These are phyloP conservation scores for Sporodiniella umbellata DNA, from an alignment of 371 early-diverging fungal genomes.

Conservation along the genomic window DNA sequence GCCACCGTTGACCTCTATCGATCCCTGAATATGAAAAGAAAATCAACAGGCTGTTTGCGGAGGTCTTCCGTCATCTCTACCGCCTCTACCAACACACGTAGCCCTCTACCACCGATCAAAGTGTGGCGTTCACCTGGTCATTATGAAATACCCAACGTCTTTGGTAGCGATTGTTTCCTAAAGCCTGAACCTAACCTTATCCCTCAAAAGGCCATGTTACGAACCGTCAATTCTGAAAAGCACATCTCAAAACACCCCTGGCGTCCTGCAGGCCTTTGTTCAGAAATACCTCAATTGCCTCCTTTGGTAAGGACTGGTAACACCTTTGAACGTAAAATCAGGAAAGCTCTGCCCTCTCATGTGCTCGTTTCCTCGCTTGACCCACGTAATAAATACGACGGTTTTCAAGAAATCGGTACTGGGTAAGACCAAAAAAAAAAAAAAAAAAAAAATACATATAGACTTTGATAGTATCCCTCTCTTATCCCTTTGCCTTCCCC, in stretches of 20 bases:
- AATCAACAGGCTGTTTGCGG: conserved; percentile 44
- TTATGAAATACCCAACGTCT: conserved; percentile 46
- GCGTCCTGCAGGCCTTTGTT: conserved; percentile 34
- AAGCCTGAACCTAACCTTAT: conserved; percentile 32
- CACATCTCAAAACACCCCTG: conserved; percentile 47
- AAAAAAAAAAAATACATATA: no score
- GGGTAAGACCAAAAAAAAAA: conserved; percentile 24
- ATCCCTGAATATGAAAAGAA: conserved; percentile 33
- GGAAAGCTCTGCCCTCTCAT: conserved; percentile 40
- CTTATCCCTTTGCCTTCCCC: no score
- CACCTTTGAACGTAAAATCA: conserved; percentile 36
- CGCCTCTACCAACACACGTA: no score
- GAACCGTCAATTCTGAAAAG: conserved; percentile 30
- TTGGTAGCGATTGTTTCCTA: conserved; percentile 40
- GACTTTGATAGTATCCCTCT: neutral
- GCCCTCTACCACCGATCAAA: conserved; percentile 1
- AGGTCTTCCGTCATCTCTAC: conserved; percentile 25
- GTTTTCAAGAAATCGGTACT: conserved; percentile 50
- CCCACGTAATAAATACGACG: conserved; percentile 41
- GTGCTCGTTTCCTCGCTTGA: conserved; percentile 36
- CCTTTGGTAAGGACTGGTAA: conserved; percentile 37
- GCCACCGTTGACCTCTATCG: conserved; percentile 8
- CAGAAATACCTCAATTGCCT: conserved; percentile 42
- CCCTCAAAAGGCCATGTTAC: conserved; percentile 22
- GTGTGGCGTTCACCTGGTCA: conserved; percentile 46